Conservation (phyloP, 805 yeast species). For the Ogataea pini region DNA sequence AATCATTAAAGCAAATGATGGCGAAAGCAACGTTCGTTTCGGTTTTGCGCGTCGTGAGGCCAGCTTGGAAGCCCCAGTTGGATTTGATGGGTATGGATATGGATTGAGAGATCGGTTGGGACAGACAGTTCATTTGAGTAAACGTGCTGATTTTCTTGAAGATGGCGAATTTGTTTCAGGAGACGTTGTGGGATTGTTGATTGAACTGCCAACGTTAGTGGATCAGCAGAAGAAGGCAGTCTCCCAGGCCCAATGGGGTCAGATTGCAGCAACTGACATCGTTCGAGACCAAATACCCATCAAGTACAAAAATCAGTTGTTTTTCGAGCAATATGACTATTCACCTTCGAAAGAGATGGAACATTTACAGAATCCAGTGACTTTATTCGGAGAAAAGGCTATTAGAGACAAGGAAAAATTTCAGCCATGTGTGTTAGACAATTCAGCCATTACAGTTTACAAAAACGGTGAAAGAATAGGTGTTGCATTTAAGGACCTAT, state of each 20-base stretch:
- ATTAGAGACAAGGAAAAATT: slow-evolving; percentile 50
- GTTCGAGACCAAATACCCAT: slow-evolving; percentile 87
- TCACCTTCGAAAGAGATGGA: slow-evolving; percentile 68
- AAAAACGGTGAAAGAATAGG: slow-evolving; percentile 76
- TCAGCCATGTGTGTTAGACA: slow-evolving; percentile 49
- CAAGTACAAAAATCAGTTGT: slow-evolving; percentile 71
- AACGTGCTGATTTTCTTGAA: slow-evolving; percentile 56
- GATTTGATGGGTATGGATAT: slow-evolving; percentile 92
- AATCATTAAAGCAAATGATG: slow-evolving; percentile 38
- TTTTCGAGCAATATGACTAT: slow-evolving; percentile 85
- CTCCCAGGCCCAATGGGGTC: slow-evolving; percentile 33
- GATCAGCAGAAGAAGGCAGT: slow-evolving; percentile 46
- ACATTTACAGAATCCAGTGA: slow-evolving; percentile 70
- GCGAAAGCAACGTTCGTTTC: slow-evolving; percentile 58
- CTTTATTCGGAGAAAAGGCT: slow-evolving; percentile 69
- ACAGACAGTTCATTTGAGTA: slow-evolving; percentile 71
- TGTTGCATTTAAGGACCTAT: slow-evolving; percentile 62
- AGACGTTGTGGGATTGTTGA: slow-evolving; percentile 78
- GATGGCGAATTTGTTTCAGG: slow-evolving; percentile 61
- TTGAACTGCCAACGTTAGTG: slow-evolving; percentile 61
- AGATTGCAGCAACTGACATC: slow-evolving; percentile 39
- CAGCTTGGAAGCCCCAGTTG: slow-evolving; percentile 90
- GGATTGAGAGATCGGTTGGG: slow-evolving; percentile 82
- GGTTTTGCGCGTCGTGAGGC: slow-evolving; percentile 89
- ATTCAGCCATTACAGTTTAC: slow-evolving; percentile 66